These are phyloP conservation scores for Scutellaria minor DNA, from an alignment of 257 asterid species.

Conservation along the genomic window DNA sequence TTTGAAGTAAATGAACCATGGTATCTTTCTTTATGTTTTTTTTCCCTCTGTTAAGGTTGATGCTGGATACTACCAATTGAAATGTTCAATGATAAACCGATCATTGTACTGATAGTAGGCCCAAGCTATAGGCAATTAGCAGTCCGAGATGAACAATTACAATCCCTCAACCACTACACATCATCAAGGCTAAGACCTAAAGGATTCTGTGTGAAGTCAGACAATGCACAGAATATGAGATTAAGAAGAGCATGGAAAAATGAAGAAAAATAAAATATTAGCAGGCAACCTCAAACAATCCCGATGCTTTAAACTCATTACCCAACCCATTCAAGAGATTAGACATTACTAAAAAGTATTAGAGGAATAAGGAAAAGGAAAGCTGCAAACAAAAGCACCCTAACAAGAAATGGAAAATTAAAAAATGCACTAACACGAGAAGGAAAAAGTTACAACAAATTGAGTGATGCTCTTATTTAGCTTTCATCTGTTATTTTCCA, in stretches of 20 bases:
- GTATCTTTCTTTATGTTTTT: neutral
- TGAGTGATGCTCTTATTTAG: neutral
- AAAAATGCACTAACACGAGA: neutral
- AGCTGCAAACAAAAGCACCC: neutral
- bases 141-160: neutral
- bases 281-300: neutral
- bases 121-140: neutral
- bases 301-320: neutral
- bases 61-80: constrained; percentile 2
- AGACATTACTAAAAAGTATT: neutral
- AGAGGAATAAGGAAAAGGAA: neutral
- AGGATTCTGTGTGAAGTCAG: neutral
- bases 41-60: neutral
- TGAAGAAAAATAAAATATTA: neutral
- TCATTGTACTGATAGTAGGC: neutral
- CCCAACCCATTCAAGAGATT: neutral
- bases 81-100: neutral
- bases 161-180: neutral
- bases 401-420: neutral
- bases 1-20: neutral
- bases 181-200: neutral
- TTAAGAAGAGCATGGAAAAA: neutral
- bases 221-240: constrained; percentile 5
- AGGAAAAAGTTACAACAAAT: neutral
- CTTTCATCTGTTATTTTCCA: constrained; percentile 3